Percentiles rank a stretch among this genome's conserved stretches.
phyloP scores from a whole-genome alignment of 108 stramenopile genomes.

The Fragilariopsis cylindrus region DNA sequence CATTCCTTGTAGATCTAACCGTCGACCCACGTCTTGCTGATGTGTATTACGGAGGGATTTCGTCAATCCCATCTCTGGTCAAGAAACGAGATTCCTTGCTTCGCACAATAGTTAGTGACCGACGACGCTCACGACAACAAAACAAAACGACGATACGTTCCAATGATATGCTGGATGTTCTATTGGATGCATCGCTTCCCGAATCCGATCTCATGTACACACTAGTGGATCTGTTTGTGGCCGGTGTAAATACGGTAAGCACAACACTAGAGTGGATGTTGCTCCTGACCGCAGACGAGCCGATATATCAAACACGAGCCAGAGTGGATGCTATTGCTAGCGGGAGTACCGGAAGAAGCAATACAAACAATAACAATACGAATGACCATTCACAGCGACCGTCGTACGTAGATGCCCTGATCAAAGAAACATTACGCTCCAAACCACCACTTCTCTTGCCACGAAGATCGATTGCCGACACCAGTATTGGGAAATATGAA shows the following conservation, averaged over 20 bases:
- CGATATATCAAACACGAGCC: not conserved
- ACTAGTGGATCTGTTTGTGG: slow-evolving; percentile 10
- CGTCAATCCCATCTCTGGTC: slow-evolving; percentile 7
- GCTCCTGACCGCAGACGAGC: slow-evolving; percentile 4
- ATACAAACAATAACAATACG: not conserved
- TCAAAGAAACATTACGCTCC: not conserved
- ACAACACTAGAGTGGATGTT: slow-evolving; percentile 11
- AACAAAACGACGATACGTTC: not conserved
- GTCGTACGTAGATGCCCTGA: slow-evolving; percentile 6
- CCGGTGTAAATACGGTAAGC: slow-evolving; percentile 4
- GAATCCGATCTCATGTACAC: slow-evolving; percentile 17
- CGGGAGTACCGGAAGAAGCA: no score
- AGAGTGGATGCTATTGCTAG: not conserved
- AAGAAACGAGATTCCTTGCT: not conserved
- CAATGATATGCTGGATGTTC: slow-evolving; percentile 2
- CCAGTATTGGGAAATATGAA: not conserved
- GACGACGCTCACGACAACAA: not conserved
- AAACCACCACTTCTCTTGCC: slow-evolving; percentile 15
- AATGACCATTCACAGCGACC: not conserved
- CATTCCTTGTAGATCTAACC: slow-evolving; percentile 2
- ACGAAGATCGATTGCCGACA: slow-evolving; percentile 2
- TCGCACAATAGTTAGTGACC: not conserved
- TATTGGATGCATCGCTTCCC: slow-evolving; percentile 1
- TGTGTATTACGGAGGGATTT: slow-evolving; percentile 7
- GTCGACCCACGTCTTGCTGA: slow-evolving; percentile 2